Base-by-base conservation (phyloP, 306 rosid species). In the Pterocarpus santalinus region DNA sequence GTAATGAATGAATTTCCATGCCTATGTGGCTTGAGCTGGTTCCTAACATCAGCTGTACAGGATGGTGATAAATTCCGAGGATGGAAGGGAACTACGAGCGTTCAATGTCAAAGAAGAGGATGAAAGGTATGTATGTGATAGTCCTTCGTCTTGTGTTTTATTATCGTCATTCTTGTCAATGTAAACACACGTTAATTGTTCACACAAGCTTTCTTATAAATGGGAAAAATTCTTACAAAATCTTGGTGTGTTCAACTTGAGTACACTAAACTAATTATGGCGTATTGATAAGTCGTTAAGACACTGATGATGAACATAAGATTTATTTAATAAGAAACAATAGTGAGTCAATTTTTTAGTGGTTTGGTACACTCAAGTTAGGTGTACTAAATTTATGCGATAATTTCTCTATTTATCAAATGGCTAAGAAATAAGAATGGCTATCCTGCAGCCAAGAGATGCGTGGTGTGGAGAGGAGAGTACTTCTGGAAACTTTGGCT, bases 61-160 rank as follows among this genome's bases (percentile, higher is more conserved):
- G 98, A 90, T 94, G 85, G 90, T 84, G 73, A 78, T 92, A 60
- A 94, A 90, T 76, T 85, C 98, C 15, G 91, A 83, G 17, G 92
- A 90, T 66, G 98, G 97, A 28, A 91, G 83, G 78, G 89, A 90
- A 85, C 84, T 94, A 51, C 97, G 97, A 10, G 57, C 95, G 71
- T 94, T 94, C 91, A 89, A 65, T 72, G 87, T 94, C 87, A 94
- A 91, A 79, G 88, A 90, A 69, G 98, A 94, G 87, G 98, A 94
- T 63, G 68, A 90, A 81, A 88, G 97, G 97, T 86, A 81, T 30
- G 58, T 11, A 10, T 7, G 13, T 0, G 41, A 4, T 38, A 38
- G 6, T 38, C 41, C 41, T 38, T 38, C 4, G 5, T 38, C 41
- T 38, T 38, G 7, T 5, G 5, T 4, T 4, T 38, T 38, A 38